Conservation (phyloP, 148 eudicot genomes). For the Vaccinium corymbosum region DNA sequence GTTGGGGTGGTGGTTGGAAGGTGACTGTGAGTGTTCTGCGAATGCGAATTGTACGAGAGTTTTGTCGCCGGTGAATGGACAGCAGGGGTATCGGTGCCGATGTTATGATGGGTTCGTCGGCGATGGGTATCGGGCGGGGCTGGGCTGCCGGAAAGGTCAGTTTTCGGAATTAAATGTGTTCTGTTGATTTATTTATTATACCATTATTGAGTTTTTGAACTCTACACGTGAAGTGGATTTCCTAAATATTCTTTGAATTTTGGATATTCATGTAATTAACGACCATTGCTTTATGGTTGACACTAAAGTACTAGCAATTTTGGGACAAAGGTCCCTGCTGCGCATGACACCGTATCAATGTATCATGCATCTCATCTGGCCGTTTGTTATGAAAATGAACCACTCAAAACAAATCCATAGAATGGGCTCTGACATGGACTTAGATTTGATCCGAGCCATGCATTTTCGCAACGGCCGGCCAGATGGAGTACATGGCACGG, state of each 20-base stretch:
- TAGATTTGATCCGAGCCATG: too few species aligned
- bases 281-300: neutral
- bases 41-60: conserved; percentile 29
- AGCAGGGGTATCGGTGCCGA: conserved; percentile 33
- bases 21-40: conserved; percentile 32
- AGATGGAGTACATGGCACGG: too few species aligned
- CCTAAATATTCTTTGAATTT: neutral
- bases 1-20: conserved; percentile 55
- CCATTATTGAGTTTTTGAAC: neutral
- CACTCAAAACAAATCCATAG: too few species aligned
- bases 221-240: neutral
- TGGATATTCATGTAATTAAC: neutral
- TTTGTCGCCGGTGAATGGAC: conserved; percentile 22
- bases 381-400: too few species aligned
- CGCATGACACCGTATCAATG: too few species aligned
- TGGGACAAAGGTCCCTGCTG: too few species aligned
- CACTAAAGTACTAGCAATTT: too few species aligned
- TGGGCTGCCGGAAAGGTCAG: conserved; percentile 52
- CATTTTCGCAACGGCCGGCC: too few species aligned
- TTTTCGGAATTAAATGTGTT: neutral
- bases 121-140: conserved; percentile 39
- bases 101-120: conserved; percentile 42
- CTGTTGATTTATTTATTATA: neutral
- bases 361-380: too few species aligned
- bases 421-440: too few species aligned